Conservation (phyloP, 2,329 filamentous ascomycete species). For the Allantophomopsis lycopodina region DNA sequence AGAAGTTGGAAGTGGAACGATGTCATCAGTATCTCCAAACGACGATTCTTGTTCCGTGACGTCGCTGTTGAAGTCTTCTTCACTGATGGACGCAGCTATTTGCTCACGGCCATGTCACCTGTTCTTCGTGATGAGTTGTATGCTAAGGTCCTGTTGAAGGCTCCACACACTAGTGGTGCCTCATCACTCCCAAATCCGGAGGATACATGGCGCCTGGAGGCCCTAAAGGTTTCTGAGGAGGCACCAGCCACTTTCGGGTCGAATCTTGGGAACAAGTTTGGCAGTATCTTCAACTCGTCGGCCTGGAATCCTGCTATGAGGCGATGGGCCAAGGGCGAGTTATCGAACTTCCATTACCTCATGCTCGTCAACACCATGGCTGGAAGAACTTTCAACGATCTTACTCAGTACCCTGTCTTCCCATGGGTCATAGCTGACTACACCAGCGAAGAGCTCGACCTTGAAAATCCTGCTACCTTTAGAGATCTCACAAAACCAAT, state of each 20-base stretch:
- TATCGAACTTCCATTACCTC: slow-evolving; percentile 96
- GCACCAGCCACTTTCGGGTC: slow-evolving; percentile 56
- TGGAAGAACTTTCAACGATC: slow-evolving; percentile 90
- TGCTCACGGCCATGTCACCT: slow-evolving; percentile 72
- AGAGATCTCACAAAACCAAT: slow-evolving; percentile 91
- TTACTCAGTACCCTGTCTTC: slow-evolving; percentile 96
- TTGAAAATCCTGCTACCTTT: slow-evolving; percentile 74
- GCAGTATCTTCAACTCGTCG: slow-evolving; percentile 77
- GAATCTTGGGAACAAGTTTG: slow-evolving; percentile 44
- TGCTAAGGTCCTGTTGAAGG: slow-evolving; percentile 60
- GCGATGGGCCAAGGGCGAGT: slow-evolving; percentile 84
- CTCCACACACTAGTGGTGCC: slow-evolving; percentile 63
- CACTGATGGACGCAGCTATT: slow-evolving; percentile 87
- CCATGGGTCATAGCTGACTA: slow-evolving; percentile 97
- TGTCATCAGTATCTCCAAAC: slow-evolving; percentile 89
- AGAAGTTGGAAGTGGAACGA: slow-evolving; percentile 91
- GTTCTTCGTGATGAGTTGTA: slow-evolving; percentile 68
- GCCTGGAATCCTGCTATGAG: slow-evolving; percentile 75
- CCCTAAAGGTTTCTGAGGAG: slow-evolving; percentile 54
- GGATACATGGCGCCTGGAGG: slow-evolving; percentile 84
- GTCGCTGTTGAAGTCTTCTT: slow-evolving; percentile 98
- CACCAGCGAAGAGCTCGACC: slow-evolving; percentile 80
- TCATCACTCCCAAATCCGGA: slow-evolving; percentile 64
- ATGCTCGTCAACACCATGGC: slow-evolving; percentile 99
- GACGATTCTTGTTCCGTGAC: slow-evolving; percentile 87